Percentiles rank a stretch among this genome's conserved stretches.
Evolutionary conservation across 306 rosid species (phyloP).

Genomic region (Dalbergia cochinchinensis): DNA sequence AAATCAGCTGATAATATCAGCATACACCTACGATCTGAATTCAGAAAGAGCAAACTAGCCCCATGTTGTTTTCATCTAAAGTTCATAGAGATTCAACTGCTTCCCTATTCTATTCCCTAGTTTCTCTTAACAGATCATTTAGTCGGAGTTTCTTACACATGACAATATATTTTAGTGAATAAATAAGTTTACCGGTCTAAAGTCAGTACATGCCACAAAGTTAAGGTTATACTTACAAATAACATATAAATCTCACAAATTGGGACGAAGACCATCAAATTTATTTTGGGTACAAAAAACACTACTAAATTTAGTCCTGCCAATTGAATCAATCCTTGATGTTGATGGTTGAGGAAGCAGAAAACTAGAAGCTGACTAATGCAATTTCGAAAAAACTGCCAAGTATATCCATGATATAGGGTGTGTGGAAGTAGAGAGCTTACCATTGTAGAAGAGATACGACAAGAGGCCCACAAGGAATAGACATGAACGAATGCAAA

Average conservation of each 20-base stretch:
- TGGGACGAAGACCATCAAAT: not conserved
- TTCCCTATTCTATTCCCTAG: too few relatives aligned
- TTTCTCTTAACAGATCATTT: too few relatives aligned
- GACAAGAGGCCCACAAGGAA: not conserved
- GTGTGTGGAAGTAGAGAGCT: not conserved
- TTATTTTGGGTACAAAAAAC: not conserved
- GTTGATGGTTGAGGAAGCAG: not conserved
- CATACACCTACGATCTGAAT: too few relatives aligned
- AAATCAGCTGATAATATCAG: too few relatives aligned
- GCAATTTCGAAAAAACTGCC: not conserved
- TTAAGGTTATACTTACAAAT: not conserved
- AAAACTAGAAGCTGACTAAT: not conserved
- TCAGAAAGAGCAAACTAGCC: too few relatives aligned
- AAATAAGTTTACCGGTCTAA: not conserved
- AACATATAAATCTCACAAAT: not conserved
- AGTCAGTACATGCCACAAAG: not conserved
- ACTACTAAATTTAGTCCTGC: not conserved
- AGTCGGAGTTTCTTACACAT: too few relatives aligned
- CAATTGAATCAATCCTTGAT: not conserved
- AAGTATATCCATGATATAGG: not conserved
- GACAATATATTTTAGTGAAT: too few relatives aligned
- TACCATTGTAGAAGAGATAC: not conserved
- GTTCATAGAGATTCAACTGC: too few relatives aligned
- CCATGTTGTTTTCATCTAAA: too few relatives aligned
- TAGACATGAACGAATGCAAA: not conserved